phyloP scores from a whole-genome alignment of 2,329 filamentous ascomycete species.

The Penicillium decumbens region DNA sequence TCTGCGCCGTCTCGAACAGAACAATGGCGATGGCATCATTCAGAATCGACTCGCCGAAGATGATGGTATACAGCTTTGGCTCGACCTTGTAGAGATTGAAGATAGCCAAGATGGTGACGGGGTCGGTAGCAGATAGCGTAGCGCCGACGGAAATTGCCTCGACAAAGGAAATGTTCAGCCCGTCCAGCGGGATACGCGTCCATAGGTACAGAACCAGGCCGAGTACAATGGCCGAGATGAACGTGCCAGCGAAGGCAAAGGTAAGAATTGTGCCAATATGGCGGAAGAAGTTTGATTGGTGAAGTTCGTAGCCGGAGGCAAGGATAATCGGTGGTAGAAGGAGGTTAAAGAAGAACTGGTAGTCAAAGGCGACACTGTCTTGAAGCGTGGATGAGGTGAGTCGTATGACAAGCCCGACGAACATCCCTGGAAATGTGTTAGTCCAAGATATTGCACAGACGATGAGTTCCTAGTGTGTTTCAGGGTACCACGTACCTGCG shows the following conservation, averaged over 20 bases:
- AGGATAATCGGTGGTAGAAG: slow-evolving; percentile 97
- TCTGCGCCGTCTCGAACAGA: slow-evolving; percentile 94
- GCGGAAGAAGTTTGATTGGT: slow-evolving; percentile 98
- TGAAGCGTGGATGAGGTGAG: slow-evolving; percentile 78
- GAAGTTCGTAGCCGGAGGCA: slow-evolving; percentile 92
- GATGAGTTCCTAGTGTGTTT: background rate
- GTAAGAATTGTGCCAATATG: slow-evolving; percentile 97
- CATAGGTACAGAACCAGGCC: slow-evolving; percentile 85
- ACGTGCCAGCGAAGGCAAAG: slow-evolving; percentile 95
- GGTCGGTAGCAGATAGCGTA: slow-evolving; percentile 92
- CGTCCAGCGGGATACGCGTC: slow-evolving; percentile 79
- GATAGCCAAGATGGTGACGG: slow-evolving; percentile 94
- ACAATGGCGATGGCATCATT: slow-evolving; percentile 99
- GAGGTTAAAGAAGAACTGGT: slow-evolving; percentile 99
- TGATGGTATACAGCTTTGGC: slow-evolving; percentile 96
- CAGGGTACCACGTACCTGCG: slow-evolving; percentile 57
- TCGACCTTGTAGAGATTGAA: slow-evolving; percentile 99
- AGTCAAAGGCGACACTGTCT: slow-evolving; percentile 91
- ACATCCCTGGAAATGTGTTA: slow-evolving; percentile 65
- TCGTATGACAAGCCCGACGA: slow-evolving; percentile 82
- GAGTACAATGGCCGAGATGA: slow-evolving; percentile 93
- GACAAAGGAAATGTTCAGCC: slow-evolving; percentile 80
- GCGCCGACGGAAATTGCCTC: slow-evolving; percentile 96
- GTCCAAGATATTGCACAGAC: background rate
- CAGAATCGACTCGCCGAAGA: slow-evolving; percentile 95